Evolutionary conservation across 2,329 filamentous ascomycete genomes (phyloP).

Genomic region (Fusarium tuaranense): DNA sequence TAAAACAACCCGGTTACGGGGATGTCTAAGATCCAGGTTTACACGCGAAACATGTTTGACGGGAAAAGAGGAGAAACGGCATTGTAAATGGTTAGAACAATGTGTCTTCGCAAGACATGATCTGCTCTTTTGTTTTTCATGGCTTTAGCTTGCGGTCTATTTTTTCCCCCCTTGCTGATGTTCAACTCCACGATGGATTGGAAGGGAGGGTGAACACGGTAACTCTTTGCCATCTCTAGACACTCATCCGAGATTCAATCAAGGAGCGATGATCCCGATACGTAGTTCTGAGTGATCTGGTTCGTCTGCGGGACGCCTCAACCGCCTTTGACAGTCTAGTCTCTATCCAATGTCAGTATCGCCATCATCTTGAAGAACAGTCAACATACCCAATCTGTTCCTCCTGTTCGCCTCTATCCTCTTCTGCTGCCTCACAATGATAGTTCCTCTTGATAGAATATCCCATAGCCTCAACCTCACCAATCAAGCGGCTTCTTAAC

Average conservation of each 20-base stretch:
- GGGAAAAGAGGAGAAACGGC: neutral
- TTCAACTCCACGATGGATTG: neutral
- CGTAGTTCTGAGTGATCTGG: no score
- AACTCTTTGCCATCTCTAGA: neutral
- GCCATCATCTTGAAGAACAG: no score
- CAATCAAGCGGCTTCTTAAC: slow-evolving; percentile 53
- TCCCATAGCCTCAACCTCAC: slow-evolving; percentile 42
- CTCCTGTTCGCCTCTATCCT: neutral
- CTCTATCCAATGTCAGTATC: neutral
- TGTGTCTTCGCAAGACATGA: neutral
- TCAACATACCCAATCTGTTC: neutral
- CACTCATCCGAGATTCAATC: neutral
- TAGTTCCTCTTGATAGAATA: neutral
- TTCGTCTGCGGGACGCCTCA: no score
- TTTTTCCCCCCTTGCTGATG: neutral
- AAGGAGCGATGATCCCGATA: no score
- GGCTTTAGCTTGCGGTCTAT: neutral
- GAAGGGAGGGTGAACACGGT: neutral
- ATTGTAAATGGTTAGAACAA: neutral
- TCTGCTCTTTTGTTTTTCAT: neutral
- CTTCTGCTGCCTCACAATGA: neutral
- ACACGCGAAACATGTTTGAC: neutral
- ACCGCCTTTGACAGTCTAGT: no score
- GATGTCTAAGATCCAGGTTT: neutral
- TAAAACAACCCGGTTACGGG: neutral